These are phyloP conservation scores for Bipolaris bicolor DNA, from an alignment of 2,329 filamentous ascomycete species.

Conservation along the genomic window DNA sequence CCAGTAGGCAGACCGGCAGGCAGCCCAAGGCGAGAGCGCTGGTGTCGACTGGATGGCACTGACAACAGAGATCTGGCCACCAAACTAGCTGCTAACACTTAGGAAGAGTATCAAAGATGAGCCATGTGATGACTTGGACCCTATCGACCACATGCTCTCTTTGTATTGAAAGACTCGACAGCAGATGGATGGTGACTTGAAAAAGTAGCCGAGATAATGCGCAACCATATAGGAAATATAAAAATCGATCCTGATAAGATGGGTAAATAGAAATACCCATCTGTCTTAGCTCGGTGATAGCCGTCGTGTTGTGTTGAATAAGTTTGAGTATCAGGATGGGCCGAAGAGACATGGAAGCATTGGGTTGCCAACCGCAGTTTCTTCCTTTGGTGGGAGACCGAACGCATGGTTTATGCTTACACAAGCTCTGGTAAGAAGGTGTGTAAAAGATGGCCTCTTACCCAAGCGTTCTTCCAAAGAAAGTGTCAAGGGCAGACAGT, in stretches of 20 bases:
- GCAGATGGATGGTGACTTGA: neutral
- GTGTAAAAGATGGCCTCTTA: constrained; percentile 1
- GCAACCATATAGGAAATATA: neutral
- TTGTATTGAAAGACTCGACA: neutral
- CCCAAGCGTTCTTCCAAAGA: neutral
- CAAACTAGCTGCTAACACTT: neutral
- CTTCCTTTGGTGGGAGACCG: neutral
- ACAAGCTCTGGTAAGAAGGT: neutral
- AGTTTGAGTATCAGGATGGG: neutral
- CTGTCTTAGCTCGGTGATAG: neutral
- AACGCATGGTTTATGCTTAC: neutral
- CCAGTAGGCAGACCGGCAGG: neutral
- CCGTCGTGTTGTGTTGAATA: neutral
- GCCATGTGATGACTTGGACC: neutral
- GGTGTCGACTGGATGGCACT: neutral
- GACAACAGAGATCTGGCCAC: neutral
- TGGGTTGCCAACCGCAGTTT: neutral
- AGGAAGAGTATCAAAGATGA: neutral
- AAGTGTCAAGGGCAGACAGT: constrained; percentile 2
- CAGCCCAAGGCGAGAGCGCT: neutral
- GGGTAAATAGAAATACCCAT: neutral
- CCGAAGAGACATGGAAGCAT: neutral
- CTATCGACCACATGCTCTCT: neutral
- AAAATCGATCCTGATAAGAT: neutral
- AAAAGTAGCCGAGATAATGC: neutral